These are phyloP conservation scores for Boletus edulis DNA, from an alignment of 768 basidiomycete species.

Conservation along the genomic window DNA sequence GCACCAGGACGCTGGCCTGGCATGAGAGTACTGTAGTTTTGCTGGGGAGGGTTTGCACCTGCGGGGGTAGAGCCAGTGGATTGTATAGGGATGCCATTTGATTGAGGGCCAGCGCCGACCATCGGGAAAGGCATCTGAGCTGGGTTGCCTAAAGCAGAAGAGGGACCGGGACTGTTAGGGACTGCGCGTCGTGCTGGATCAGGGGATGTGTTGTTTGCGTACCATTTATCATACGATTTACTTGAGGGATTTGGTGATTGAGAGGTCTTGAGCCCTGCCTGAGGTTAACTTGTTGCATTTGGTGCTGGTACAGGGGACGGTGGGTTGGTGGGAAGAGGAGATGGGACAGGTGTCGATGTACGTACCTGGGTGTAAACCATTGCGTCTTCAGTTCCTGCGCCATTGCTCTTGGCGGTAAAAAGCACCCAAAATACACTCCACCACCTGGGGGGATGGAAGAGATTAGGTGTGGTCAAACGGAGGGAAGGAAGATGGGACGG, in stretches of 20 bases:
- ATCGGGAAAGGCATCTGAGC: conserved; percentile 25
- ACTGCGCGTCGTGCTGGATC: conserved; percentile 16
- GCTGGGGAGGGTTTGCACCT: conserved; percentile 32
- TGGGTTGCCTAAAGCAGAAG: conserved; percentile 17
- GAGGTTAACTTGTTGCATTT: conserved; percentile 32
- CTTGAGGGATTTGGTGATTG: conserved; percentile 26
- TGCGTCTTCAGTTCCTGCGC: conserved; percentile 65
- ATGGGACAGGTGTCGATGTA: conserved; percentile 5
- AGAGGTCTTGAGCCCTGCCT: conserved; percentile 31
- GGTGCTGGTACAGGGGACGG: conserved; percentile 30
- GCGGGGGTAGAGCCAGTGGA: conserved; percentile 24
- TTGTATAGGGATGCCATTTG: conserved; percentile 44
- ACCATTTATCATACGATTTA: conserved; percentile 35
- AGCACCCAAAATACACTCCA: conserved; percentile 90
- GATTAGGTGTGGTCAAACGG: not conserved
- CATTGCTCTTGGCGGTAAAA: conserved; percentile 76
- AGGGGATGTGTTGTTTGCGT: conserved; percentile 20
- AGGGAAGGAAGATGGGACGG: conserved; percentile 21
- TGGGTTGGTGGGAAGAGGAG: conserved; percentile 11
- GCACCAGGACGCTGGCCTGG: conserved; percentile 31
- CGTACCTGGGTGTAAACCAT: conserved; percentile 68
- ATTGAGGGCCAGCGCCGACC: conserved; percentile 36
- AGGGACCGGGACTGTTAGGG: conserved; percentile 28
- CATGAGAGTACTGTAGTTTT: conserved; percentile 34
- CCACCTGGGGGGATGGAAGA: conserved; percentile 50